Conservation (phyloP, 345 rosid genomes). For the Syzygium oleosum region DNA sequence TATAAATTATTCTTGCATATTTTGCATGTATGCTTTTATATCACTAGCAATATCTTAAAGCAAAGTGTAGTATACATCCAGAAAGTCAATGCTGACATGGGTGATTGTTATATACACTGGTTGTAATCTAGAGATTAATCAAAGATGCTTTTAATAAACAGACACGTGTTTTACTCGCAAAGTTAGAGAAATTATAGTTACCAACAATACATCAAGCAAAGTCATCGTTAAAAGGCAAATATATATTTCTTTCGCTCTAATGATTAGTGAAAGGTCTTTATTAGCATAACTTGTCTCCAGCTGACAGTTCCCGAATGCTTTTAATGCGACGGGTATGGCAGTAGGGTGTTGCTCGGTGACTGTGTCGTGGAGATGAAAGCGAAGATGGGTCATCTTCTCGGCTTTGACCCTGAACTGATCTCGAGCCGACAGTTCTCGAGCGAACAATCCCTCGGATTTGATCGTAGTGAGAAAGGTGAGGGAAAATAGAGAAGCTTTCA, state of each 20-base stretch:
- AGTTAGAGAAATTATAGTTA: no score
- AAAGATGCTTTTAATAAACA: no score
- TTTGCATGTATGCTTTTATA: neutral
- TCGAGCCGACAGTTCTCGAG: neutral
- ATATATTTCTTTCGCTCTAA: no score
- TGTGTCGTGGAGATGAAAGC: conserved; percentile 27
- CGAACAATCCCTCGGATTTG: neutral
- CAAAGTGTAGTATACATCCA: neutral
- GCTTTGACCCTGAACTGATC: neutral
- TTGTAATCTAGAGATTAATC: no score
- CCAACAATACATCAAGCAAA: no score
- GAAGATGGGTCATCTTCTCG: conserved; percentile 31
- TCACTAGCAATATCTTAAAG: neutral
- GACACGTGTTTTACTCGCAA: no score
- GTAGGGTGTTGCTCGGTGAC: conserved; percentile 12
- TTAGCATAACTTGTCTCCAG: no score
- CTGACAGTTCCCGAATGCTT: no score
- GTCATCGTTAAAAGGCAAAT: no score
- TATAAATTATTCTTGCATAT: neutral
- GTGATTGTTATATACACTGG: no score
- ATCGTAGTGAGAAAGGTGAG: neutral
- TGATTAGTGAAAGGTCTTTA: no score
- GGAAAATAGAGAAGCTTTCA: neutral
- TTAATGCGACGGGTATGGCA: conserved; percentile 2
- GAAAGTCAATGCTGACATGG: no score